These are phyloP conservation scores for Septoria linicola DNA, from an alignment of 2,329 filamentous ascomycete genomes.

Conservation along the genomic window DNA sequence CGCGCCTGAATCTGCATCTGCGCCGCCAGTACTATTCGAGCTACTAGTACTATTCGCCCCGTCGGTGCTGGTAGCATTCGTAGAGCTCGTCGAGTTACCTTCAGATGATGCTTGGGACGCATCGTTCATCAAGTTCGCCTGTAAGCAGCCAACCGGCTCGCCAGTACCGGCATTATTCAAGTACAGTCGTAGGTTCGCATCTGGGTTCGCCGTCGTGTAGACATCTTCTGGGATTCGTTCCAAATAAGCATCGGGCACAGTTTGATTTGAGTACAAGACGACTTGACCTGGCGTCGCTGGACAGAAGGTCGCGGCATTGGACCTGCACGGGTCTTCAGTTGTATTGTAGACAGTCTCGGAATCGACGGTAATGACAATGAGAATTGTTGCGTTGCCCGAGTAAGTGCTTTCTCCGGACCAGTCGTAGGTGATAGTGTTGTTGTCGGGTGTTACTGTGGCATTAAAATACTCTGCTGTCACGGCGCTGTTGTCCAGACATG, in stretches of 20 bases:
- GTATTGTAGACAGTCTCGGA: constrained; percentile 62
- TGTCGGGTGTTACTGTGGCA: constrained; percentile 72
- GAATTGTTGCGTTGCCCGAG: constrained; percentile 74
- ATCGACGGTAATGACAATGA: constrained; percentile 74
- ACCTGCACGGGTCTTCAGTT: constrained; percentile 44
- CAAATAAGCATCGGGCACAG: background rate
- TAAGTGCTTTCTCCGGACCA: constrained; percentile 80
- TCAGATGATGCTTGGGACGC: background rate
- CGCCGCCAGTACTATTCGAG: background rate
- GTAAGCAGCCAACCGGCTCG: constrained; percentile 1
- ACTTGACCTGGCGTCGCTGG: constrained; percentile 3
- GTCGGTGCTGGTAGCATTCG: background rate
- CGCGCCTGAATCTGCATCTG: background rate
- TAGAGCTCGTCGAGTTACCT: background rate
- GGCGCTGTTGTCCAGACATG: constrained; percentile 77
- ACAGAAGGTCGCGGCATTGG: background rate
- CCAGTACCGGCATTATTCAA: background rate
- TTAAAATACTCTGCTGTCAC: constrained; percentile 87
- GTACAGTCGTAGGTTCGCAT: background rate
- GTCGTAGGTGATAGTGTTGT: constrained; percentile 68
- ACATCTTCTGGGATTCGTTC: background rate
- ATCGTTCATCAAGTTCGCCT: background rate
- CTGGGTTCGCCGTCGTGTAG: background rate
- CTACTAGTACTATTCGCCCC: background rate
- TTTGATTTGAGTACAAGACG: background rate